phyloP scores from a whole-genome alignment of 257 asterid genomes.

The Marsdenia floribunda region DNA sequence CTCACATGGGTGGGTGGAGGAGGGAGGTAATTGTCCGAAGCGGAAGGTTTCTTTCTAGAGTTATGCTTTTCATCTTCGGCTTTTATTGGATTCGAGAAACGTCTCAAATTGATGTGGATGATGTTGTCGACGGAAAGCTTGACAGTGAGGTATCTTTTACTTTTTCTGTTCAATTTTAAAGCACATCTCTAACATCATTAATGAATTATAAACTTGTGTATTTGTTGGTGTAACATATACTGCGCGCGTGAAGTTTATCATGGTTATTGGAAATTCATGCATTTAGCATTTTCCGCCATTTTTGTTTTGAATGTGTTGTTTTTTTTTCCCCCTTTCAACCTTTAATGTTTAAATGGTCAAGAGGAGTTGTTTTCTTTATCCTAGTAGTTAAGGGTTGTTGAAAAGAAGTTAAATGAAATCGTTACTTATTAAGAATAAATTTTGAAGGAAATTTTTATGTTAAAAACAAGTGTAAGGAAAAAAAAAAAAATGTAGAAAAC shows the following conservation, averaged over 20 bases:
- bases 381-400: not conserved
- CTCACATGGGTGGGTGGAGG: slow-evolving; percentile 87
- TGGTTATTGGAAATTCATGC: not conserved
- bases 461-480: not conserved
- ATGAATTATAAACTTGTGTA: not conserved
- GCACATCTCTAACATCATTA: not conserved
- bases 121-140: slow-evolving; percentile 24
- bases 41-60: slow-evolving; percentile 67
- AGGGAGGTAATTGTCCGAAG: slow-evolving; percentile 57
- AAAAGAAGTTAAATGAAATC: not conserved
- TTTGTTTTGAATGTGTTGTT: not conserved
- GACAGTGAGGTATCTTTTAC: slow-evolving; percentile 36
- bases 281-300: not conserved
- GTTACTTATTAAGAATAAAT: too few relatives aligned
- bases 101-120: slow-evolving; percentile 20
- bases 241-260: not conserved
- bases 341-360: not conserved
- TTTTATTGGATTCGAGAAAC: slow-evolving; percentile 63
- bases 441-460: not conserved
- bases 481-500: too few relatives aligned
- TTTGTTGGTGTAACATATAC: not conserved
- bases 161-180: slow-evolving; percentile 2
- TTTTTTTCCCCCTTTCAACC: not conserved
- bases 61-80: slow-evolving; percentile 64
- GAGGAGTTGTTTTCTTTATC: not conserved